Conservation (phyloP, 495 filamentous ascomycete genomes). For the Talaromyces nanjingensis region DNA sequence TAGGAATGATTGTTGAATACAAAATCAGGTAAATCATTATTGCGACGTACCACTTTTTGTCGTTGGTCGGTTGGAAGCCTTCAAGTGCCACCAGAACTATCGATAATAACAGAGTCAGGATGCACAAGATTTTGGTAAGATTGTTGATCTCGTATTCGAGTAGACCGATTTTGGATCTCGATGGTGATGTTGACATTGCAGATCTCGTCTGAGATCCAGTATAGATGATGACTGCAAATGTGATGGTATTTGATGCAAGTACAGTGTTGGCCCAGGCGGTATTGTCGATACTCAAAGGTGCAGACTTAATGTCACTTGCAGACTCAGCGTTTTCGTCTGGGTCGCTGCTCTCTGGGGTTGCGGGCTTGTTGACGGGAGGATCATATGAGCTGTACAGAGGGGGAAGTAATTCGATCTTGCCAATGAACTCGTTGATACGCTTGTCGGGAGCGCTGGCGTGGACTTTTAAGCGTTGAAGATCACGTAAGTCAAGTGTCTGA, state of each 20-base stretch:
- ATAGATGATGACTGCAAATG: conserved; percentile 84
- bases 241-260: conserved; percentile 83
- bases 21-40: conserved; percentile 94
- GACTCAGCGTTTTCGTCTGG: conserved; percentile 15
- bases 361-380: conserved; percentile 37
- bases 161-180: conserved; percentile 85
- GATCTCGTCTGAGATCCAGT: conserved; percentile 93
- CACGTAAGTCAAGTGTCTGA: conserved; percentile 59
- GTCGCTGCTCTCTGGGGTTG: conserved; percentile 21
- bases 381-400: conserved; percentile 29
- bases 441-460: conserved; percentile 82
- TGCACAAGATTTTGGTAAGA: conserved; percentile 93
- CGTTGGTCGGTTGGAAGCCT: conserved; percentile 61
- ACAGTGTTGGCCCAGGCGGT: conserved; percentile 99
- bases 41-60: conserved; percentile 79
- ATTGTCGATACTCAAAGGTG: conserved; percentile 87
- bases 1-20: conserved; percentile 98
- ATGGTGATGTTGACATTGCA: conserved; percentile 84
- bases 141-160: conserved; percentile 96
- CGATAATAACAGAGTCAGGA: conserved; percentile 77
- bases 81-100: conserved; percentile 85
- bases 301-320: conserved; percentile 36
- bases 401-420: conserved; percentile 62
- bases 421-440: conserved; percentile 89
- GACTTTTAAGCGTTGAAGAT: conserved; percentile 67